Percentiles rank a stretch among this genome's conserved stretches.
Conservation (phyloP, 805 yeast species). For the Tetrapisispora phaffii region DNA sequence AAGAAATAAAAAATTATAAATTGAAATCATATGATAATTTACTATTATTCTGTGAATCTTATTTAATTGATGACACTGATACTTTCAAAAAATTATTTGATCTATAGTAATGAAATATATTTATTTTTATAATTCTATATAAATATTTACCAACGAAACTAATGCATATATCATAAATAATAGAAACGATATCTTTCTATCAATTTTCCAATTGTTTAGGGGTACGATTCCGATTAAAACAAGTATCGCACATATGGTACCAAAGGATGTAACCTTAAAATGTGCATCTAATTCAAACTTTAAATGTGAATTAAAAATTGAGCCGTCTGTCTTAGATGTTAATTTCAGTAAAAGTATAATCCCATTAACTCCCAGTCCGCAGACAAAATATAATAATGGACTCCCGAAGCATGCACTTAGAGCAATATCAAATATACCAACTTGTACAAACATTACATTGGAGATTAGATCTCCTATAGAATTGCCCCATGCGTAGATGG, state of each 20-base stretch:
- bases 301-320: constrained; percentile 12
- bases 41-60: constrained; percentile 15
- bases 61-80: constrained; percentile 25
- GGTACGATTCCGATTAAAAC: constrained; percentile 37
- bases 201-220: constrained; percentile 37
- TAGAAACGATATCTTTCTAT: constrained; percentile 32
- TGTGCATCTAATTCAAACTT: constrained; percentile 33
- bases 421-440: constrained; percentile 85
- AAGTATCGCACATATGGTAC: constrained; percentile 33
- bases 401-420: constrained; percentile 95
- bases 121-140: constrained; percentile 1
- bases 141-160: constrained; percentile 14
- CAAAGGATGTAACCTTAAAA: constrained; percentile 31
- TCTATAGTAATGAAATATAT: not conserved
- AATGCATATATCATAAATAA: constrained; percentile 15
- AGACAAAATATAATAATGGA: constrained; percentile 65
- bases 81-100: constrained; percentile 9
- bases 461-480: constrained; percentile 86
- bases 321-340: not conserved
- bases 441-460: constrained; percentile 64
- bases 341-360: constrained; percentile 31
- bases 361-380: constrained; percentile 77
- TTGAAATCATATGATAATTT: constrained; percentile 1
- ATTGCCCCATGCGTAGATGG: constrained; percentile 86
- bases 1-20: constrained; percentile 10